A percentile compares a stretch with the other conserved stretches of the same genome.
Evolutionary conservation across 176 grass and related monocot genomes (phyloP).

Genomic region (Cocos nucifera): DNA sequence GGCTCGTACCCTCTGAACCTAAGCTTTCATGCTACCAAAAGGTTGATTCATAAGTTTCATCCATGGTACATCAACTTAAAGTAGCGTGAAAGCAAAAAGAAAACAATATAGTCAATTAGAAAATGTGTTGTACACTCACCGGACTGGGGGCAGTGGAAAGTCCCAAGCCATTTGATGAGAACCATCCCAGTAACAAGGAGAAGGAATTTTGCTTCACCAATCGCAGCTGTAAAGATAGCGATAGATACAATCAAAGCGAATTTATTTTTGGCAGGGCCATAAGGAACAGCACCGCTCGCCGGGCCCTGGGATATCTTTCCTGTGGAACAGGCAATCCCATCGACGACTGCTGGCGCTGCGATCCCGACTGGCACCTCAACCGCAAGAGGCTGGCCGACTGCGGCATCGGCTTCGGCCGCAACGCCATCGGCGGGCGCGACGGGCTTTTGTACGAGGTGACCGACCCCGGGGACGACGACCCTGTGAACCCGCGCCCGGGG

Average conservation of each 20-base stretch:
- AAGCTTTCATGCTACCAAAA: too few species aligned
- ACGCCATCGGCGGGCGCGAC: conserved; percentile 13
- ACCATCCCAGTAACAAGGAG: too few species aligned
- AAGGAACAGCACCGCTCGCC: background rate
- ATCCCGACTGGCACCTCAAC: conserved; percentile 13
- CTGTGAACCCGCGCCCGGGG: conserved; percentile 15
- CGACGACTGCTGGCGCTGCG: conserved; percentile 29
- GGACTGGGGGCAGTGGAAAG: too few species aligned
- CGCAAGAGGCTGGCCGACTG: conserved; percentile 23
- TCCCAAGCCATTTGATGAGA: too few species aligned
- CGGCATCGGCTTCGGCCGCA: conserved; percentile 23
- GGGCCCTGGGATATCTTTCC: background rate
- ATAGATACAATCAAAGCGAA: background rate
- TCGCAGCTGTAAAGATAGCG: too few species aligned
- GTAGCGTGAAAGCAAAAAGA: too few species aligned
- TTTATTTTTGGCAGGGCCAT: background rate
- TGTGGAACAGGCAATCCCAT: conserved; percentile 25
- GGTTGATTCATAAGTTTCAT: too few species aligned
- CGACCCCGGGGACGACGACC: conserved; percentile 14
- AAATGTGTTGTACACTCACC: too few species aligned
- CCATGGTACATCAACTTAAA: too few species aligned
- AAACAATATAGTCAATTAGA: too few species aligned
- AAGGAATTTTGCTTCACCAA: too few species aligned
- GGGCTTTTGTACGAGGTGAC: conserved; percentile 23
- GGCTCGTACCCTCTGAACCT: too few species aligned